Evolutionary conservation across 495 filamentous ascomycete species (phyloP).

Genomic region (Pyrenopolyporus hunteri): DNA sequence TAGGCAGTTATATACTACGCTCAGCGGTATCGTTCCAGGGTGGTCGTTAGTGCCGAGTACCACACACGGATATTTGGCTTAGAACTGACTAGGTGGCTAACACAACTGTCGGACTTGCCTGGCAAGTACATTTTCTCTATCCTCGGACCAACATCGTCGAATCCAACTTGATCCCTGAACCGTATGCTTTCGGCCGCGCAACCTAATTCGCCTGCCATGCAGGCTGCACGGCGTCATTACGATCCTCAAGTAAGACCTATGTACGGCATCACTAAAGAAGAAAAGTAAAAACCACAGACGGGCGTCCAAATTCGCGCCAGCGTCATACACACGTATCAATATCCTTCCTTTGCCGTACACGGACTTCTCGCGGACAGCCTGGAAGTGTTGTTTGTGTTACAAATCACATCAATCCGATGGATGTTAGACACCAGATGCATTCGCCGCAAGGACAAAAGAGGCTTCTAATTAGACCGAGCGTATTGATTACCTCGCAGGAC

Average conservation of each 20-base stretch:
- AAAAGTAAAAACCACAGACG: constrained; percentile 18
- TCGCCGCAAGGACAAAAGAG: background rate
- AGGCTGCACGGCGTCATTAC: constrained; percentile 19
- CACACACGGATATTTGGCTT: background rate
- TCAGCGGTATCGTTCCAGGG: too few species aligned
- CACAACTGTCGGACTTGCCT: background rate
- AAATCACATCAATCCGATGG: constrained; percentile 5
- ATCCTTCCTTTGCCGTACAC: constrained; percentile 5
- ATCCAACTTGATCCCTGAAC: background rate
- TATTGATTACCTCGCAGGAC: constrained; percentile 3
- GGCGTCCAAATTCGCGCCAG: constrained; percentile 16
- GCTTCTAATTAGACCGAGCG: background rate
- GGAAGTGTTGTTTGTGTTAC: constrained; percentile 3
- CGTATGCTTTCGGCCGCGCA: background rate
- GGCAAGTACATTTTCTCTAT: background rate
- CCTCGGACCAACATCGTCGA: background rate
- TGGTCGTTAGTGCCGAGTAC: too few species aligned
- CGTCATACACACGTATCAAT: constrained; percentile 24
- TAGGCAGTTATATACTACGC: background rate
- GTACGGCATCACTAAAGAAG: background rate
- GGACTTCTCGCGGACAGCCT: background rate
- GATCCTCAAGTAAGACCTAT: constrained; percentile 9
- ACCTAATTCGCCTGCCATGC: constrained; percentile 8
- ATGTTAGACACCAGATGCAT: background rate
- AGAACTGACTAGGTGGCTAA: background rate